Percentiles rank a stretch among this genome's conserved stretches.
Conservation (phyloP, 129 eudicot species). For the Ambrosia artemisiifolia region DNA sequence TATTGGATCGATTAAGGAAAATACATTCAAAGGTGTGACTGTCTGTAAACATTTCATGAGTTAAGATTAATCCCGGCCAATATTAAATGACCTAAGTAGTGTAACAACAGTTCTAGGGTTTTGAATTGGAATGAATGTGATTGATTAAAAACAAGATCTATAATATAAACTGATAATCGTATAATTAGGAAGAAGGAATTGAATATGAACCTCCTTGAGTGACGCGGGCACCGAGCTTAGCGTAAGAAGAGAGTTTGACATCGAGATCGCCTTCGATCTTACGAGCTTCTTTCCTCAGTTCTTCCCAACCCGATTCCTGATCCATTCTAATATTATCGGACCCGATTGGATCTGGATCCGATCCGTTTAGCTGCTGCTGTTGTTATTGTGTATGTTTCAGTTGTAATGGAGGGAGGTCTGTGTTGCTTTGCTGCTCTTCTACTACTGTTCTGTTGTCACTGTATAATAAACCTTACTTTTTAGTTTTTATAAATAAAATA, state of each 20-base stretch:
- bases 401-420: slow-evolving; percentile 4
- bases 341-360: slow-evolving; percentile 40
- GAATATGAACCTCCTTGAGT: slow-evolving; percentile 54
- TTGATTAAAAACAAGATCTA: slow-evolving; percentile 17
- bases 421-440: slow-evolving; percentile 14
- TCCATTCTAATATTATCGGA: slow-evolving; percentile 38
- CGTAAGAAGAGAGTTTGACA: slow-evolving; percentile 90
- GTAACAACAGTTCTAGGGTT: slow-evolving; percentile 15
- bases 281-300: slow-evolving; percentile 92
- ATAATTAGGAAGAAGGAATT: neutral
- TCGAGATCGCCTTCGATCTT: slow-evolving; percentile 97
- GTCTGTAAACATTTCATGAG: no score
- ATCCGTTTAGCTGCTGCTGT: slow-evolving; percentile 26
- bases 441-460: neutral
- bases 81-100: no score
- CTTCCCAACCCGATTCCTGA: slow-evolving; percentile 98
- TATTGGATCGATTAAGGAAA: no score
- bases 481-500: no score
- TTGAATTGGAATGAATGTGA: slow-evolving; percentile 15
- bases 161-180: neutral
- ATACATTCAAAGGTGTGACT: no score
- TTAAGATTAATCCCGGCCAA: no score
- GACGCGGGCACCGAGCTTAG: slow-evolving; percentile 89
- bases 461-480: no score
- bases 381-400: neutral